phyloP scores from a whole-genome alignment of 768 basidiomycete species.

The Xerocomellus dryophilus region DNA sequence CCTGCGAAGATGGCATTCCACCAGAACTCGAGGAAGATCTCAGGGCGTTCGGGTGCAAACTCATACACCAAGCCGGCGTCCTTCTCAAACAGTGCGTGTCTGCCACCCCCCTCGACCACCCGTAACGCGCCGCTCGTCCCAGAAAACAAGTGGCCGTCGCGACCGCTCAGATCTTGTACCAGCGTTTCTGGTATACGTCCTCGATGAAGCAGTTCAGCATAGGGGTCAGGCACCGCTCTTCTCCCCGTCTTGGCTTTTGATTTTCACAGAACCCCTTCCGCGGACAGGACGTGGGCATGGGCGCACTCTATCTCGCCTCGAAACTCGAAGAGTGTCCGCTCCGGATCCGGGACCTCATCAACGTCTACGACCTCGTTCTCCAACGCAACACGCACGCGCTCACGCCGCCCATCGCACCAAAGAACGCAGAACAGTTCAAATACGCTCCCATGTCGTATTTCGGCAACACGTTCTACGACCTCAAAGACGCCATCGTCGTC shows the following conservation, averaged over 20 bases:
- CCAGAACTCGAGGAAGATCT: constrained; percentile 82
- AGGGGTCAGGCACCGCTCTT: constrained; percentile 54
- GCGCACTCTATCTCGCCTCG: constrained; percentile 82
- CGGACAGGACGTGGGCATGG: constrained; percentile 80
- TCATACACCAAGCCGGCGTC: constrained; percentile 93
- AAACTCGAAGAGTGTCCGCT: constrained; percentile 92
- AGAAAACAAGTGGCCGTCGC: constrained; percentile 97
- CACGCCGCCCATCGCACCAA: constrained; percentile 13
- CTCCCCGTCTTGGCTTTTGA: constrained; percentile 1
- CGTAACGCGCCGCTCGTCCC: constrained; percentile 12
- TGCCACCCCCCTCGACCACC: background rate
- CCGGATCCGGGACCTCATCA: constrained; percentile 91
- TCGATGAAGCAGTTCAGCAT: constrained; percentile 95
- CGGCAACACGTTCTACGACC: constrained; percentile 84
- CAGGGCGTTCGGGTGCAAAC: constrained; percentile 85
- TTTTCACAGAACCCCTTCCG: constrained; percentile 5
- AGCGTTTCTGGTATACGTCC: constrained; percentile 94
- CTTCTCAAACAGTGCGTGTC: constrained; percentile 78
- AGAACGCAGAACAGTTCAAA: constrained; percentile 43
- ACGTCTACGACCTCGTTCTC: constrained; percentile 87
- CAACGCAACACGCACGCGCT: constrained; percentile 64
- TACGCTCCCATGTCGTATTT: constrained; percentile 90
- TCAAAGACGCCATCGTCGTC: constrained; percentile 91
- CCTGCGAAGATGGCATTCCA: constrained; percentile 78
- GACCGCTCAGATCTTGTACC: constrained; percentile 93